Conservation (phyloP, 768 basidiomycete genomes). For the Steccherinum ochraceum region DNA sequence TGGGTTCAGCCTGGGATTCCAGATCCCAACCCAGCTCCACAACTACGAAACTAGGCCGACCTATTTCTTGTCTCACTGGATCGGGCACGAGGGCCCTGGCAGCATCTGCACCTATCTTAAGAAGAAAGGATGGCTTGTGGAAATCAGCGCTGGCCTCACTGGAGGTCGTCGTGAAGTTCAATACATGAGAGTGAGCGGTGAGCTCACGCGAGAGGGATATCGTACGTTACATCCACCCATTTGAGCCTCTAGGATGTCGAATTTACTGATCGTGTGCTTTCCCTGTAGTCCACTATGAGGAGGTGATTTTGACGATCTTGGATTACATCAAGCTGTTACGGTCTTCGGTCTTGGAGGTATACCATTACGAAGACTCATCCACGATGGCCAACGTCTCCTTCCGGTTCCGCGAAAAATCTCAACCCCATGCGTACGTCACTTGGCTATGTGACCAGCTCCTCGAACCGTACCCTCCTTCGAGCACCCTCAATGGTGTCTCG, state of each 20-base stretch:
- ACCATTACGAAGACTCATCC: constrained; percentile 38
- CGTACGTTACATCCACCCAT: constrained; percentile 25
- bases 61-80: constrained; percentile 37
- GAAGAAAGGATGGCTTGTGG: constrained; percentile 35
- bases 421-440: constrained; percentile 36
- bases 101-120: constrained; percentile 46
- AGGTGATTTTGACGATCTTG: constrained; percentile 36
- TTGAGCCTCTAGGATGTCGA: background rate
- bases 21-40: constrained; percentile 28
- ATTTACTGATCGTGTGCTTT: constrained; percentile 26
- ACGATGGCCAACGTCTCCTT: constrained; percentile 38
- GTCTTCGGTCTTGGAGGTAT: constrained; percentile 14
- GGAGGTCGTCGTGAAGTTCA: constrained; percentile 26
- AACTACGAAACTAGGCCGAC: constrained; percentile 35
- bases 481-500: constrained; percentile 10
- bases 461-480: constrained; percentile 13
- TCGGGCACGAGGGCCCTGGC: constrained; percentile 47
- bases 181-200: constrained; percentile 37
- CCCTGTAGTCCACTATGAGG: constrained; percentile 31
- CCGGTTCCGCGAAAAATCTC: constrained; percentile 39
- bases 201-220: constrained; percentile 44
- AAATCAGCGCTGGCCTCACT: constrained; percentile 26
- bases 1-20: constrained; percentile 32
- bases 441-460: constrained; percentile 25
- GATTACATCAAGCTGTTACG: constrained; percentile 31